Conservation (phyloP, 192 early-diverging fungal genomes). For the Coemansia sp. region DNA sequence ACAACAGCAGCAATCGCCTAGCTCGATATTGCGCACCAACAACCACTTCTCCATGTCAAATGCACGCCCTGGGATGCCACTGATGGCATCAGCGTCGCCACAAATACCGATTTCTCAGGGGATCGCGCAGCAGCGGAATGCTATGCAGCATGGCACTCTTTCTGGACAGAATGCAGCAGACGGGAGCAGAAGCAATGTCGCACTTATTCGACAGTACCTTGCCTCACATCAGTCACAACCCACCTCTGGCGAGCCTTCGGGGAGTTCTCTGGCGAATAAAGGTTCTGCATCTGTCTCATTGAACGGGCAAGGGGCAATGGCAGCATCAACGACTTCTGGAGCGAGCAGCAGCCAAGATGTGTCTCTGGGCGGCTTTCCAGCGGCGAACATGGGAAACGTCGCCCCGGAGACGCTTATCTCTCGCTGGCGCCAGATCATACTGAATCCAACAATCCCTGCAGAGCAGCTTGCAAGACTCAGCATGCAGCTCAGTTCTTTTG, state of each 20-base stretch:
- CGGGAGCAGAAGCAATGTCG: slow-evolving; percentile 9
- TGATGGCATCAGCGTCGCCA: slow-evolving; percentile 4
- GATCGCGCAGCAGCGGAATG: not conserved
- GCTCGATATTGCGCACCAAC: slow-evolving; percentile 11
- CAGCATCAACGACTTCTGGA: not conserved
- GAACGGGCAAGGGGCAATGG: slow-evolving; percentile 8
- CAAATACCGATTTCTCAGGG: slow-evolving; percentile 9
- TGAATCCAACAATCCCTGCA: slow-evolving; percentile 29
- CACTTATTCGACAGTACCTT: slow-evolving; percentile 25
- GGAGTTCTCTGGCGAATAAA: not conserved
- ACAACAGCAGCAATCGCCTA: slow-evolving; percentile 15
- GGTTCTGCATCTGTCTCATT: slow-evolving; percentile 14
- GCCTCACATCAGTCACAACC: slow-evolving; percentile 11
- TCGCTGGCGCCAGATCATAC: slow-evolving; percentile 50
- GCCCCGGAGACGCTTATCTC: slow-evolving; percentile 21
- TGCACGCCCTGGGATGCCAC: slow-evolving; percentile 19
- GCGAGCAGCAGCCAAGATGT: not conserved
- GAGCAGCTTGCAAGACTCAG: slow-evolving; percentile 45
- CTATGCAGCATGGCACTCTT: not conserved
- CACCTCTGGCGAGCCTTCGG: slow-evolving; percentile 1
- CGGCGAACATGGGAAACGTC: not conserved
- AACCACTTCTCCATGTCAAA: slow-evolving; percentile 4
- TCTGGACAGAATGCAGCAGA: slow-evolving; percentile 4
- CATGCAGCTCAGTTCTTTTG: slow-evolving; percentile 49
- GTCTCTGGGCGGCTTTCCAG: not conserved